Evolutionary conservation across 768 basidiomycete species (phyloP).

Genomic region (Mycena venus): DNA sequence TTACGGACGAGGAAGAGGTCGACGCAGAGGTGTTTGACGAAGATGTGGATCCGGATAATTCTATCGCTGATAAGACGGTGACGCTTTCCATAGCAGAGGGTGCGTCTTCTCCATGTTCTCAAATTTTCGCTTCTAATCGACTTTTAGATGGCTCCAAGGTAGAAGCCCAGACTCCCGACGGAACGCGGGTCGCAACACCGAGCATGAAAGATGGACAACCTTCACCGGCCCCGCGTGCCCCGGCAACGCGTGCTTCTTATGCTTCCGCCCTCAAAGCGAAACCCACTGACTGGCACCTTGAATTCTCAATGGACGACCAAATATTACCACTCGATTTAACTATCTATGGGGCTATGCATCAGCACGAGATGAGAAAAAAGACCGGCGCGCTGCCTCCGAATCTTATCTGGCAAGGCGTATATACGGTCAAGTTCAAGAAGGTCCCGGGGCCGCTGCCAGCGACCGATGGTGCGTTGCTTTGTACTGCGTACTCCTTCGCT

Average conservation of each 20-base stretch:
- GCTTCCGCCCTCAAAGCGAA: conserved; percentile 94
- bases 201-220: conserved; percentile 64
- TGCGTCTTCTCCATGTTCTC: conserved; percentile 41
- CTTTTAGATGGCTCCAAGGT: conserved; percentile 88
- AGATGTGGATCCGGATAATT: conserved; percentile 81
- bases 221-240: conserved; percentile 41
- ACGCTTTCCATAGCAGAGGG: conserved; percentile 87
- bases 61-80: conserved; percentile 85
- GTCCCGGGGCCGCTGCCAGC: conserved; percentile 83
- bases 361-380: conserved; percentile 87
- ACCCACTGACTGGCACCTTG: conserved; percentile 96
- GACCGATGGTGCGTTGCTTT: conserved; percentile 66
- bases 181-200: conserved; percentile 94
- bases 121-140: conserved; percentile 19
- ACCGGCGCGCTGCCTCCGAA: conserved; percentile 71
- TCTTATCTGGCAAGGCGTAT: conserved; percentile 90
- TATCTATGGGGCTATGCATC: conserved; percentile 96
- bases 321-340: conserved; percentile 88
- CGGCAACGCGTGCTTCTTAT: conserved; percentile 76
- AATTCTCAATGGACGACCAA: conserved; percentile 95
- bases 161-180: conserved; percentile 97
- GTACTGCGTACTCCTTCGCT: background rate
- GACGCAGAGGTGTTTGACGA: conserved; percentile 93
- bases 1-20: conserved; percentile 89
- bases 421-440: conserved; percentile 94